Base-by-base conservation (phyloP, 352 stramenopile species). In the Phytophthora meadii region DNA sequence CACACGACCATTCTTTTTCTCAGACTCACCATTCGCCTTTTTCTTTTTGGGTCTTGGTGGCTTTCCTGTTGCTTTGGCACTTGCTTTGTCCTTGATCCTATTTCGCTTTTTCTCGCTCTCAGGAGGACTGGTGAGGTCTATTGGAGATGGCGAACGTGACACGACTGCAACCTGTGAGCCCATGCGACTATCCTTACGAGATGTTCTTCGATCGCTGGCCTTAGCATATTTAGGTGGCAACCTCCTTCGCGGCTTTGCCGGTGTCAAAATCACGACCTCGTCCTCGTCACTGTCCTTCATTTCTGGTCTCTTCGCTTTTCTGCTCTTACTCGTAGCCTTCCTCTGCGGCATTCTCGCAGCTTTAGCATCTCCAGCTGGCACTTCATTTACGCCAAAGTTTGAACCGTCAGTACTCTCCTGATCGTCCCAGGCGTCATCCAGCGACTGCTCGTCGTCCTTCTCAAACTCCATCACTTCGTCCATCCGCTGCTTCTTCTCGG, bases 401-500 rank as follows among this genome's bases (percentile, higher is more conserved):
- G 47, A 44, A 10, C 68, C 51, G 5, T 68, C 52, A 11, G 46
- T 52, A 14, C n/a, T 54, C 14, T 70, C 61, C 0, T 7, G 30
- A 27, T 79, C 60, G 48, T 76, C 54, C 63, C 54, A 70, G 0
- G 39, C 61, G 15, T 76, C 60, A 2, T 74, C 54, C 15, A 68
- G n/a, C 14, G 46, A 69, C 15, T 14, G 45, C 46, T 53, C 27
- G 15, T 39, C 49, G 3, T 70, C 28, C 14, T 69, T 54, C 17
- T 50, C 45, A 14, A 50, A 40, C 15, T 36, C 47, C 30, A 48
- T 47, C 7, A 65, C 54, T n/a, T 67, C 46, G 25, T 74, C 65
- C 24, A 78, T 58, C 11, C 74, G 62, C 32, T 51, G 71, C 22
- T 78, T 79, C 53, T 81, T 85, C 46, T 82, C 60, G 8, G 51